A percentile compares a stretch with the other conserved stretches of the same genome.
phyloP scores from a whole-genome alignment of 495 filamentous ascomycete species.

The Zalerion maritima region DNA sequence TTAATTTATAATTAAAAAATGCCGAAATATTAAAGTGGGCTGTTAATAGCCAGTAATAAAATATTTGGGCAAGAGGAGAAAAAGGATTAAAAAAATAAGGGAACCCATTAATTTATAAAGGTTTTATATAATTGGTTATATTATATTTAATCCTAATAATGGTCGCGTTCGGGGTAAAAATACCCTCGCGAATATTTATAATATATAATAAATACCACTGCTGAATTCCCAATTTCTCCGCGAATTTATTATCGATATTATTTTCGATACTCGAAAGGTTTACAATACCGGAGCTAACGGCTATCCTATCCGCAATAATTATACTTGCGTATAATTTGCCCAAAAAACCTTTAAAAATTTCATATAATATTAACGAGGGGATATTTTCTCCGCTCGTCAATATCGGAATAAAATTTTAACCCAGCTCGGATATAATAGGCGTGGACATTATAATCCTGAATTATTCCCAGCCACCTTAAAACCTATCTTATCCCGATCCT shows the following conservation, averaged over 20 bases:
- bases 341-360: too few relatives aligned
- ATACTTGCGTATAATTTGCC: too few relatives aligned
- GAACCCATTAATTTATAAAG: conserved; percentile 33
- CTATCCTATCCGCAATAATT: conserved; percentile 10
- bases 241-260: conserved; percentile 30
- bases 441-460: too few relatives aligned
- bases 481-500: too few relatives aligned
- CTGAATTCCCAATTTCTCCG: conserved; percentile 37
- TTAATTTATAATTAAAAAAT: conserved; percentile 38
- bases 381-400: conserved; percentile 11
- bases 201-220: conserved; percentile 64
- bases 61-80: conserved; percentile 2
- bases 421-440: conserved; percentile 52
- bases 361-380: conserved; percentile 6
- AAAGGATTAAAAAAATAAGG: background rate
- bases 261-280: conserved; percentile 12
- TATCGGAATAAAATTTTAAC: conserved; percentile 30
- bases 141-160: conserved; percentile 31
- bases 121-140: conserved; percentile 46
- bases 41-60: conserved; percentile 4
- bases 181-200: conserved; percentile 53
- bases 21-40: conserved; percentile 45
- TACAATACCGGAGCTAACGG: conserved; percentile 1
- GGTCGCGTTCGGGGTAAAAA: conserved; percentile 39
- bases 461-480: too few relatives aligned